These are phyloP conservation scores for Carex sylvatica DNA, from an alignment of 202 grass and related monocot genomes.

Conservation along the genomic window DNA sequence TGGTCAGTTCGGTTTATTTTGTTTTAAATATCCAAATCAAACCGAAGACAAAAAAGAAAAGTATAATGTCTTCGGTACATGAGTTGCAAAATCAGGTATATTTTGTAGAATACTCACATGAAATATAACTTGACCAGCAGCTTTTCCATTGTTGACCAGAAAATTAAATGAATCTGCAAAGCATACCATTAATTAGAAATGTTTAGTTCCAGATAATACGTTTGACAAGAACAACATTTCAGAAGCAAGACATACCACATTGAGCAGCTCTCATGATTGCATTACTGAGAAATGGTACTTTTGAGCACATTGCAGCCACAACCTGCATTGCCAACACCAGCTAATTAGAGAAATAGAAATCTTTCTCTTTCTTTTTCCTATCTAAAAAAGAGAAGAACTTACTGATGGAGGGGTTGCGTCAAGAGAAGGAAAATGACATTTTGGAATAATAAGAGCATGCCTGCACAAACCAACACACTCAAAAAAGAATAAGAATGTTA, in stretches of 20 bases:
- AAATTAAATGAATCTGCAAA: conserved; percentile 79
- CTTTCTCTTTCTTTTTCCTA: not conserved
- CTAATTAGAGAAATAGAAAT: conserved; percentile 23
- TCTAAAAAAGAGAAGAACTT: conserved; percentile 29
- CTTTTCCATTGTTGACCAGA: conserved; percentile 66
- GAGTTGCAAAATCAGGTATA: not conserved
- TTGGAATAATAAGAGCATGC: conserved; percentile 85
- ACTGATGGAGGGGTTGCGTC: conserved; percentile 66
- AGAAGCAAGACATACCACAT: conserved; percentile 51
- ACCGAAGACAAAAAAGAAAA: not conserved
- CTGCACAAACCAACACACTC: conserved; percentile 29
- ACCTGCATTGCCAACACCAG: conserved; percentile 32
- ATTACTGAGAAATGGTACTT: conserved; percentile 65
- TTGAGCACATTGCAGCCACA: conserved; percentile 68
- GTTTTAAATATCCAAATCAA: not conserved
- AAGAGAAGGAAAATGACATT: conserved; percentile 65
- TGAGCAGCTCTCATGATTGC: conserved; percentile 73
- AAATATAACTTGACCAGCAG: conserved; percentile 81
- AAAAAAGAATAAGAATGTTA: conserved; percentile 2
- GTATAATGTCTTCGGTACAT: not conserved
- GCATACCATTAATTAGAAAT: conserved; percentile 29
- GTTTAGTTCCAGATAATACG: conserved; percentile 20
- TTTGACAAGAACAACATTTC: conserved; percentile 9
- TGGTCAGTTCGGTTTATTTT: not conserved
- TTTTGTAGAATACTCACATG: conserved; percentile 51